Base-by-base conservation (phyloP, 495 filamentous ascomycete genomes). In the Aspergillus leporis region DNA sequence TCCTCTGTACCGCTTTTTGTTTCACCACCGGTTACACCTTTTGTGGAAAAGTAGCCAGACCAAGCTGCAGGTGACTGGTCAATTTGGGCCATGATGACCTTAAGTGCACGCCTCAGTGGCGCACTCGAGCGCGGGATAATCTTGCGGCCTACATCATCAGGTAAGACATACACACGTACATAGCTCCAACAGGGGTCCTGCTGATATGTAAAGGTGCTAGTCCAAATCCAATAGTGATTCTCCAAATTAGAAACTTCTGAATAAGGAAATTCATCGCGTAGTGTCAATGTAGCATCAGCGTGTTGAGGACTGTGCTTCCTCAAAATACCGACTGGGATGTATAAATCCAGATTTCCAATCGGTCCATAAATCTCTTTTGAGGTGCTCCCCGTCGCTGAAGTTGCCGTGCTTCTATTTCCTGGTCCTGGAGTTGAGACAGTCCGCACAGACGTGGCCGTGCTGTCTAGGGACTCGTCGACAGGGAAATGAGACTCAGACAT, bases 141-240 rank as follows among this genome's bases (percentile, higher is more conserved):
- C 21, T 68, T 64, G 40, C 86, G 79, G 16, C 81, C 78, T 7
- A 88, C 75, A 74, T 92, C 85, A 47, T 87, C 83, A 12, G 89
- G 86, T 10, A 92, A 77, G 10, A 90, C 65, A 60, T 87, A 90
- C 0, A 94, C 71, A 25, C 85, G 82, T 13, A 87, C 64, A 43
- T 59, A 66, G 23, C 46, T 58, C 47, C 59, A 61, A 18, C 53
- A 46, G 2, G 56, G 50, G 40, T 69, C 45, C 5, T 53, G 41
- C 23, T 61, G 61, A 28, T 64, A 62, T 3, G 38, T 22, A 49
- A 61, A 50, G 19, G 38, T 38, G 5, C 52, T 61, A 3, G 65
- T 71, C 30, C 65, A 67, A 13, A 79, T 68, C 77, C 77, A 78
- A 14, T 58, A 38, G 36, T 72, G 51, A 14, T 55, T 61, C 52